Evolutionary conservation across 495 filamentous ascomycete genomes (phyloP).

Genomic region (Friedmanniomyces simplex): DNA sequence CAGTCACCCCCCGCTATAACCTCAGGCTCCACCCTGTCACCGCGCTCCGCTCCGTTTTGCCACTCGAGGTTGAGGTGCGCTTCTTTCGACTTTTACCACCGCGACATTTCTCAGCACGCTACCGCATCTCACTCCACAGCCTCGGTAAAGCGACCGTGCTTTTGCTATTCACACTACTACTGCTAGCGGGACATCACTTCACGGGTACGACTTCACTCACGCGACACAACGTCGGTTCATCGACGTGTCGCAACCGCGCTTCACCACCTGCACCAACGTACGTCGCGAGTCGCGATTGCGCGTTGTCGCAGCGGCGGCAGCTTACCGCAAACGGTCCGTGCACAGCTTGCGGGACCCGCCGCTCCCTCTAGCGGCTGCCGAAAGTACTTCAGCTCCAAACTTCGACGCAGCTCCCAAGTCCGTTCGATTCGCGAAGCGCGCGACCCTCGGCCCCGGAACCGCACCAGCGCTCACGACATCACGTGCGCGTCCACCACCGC

Average conservation of each 20-base stretch:
- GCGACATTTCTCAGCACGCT: neutral
- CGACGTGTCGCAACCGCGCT: neutral
- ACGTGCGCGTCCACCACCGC: neutral
- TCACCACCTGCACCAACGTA: neutral
- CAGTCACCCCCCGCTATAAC: neutral
- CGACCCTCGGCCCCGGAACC: neutral
- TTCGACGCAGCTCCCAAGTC: neutral
- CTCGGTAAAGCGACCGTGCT: neutral
- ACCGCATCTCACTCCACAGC: neutral
- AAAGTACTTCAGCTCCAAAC: neutral
- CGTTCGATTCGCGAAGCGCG: neutral
- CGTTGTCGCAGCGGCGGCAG: neutral
- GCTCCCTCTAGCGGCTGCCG: neutral
- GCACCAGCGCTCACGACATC: neutral
- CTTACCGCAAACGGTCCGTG: neutral
- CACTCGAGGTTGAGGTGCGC: neutral
- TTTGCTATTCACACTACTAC: too few species aligned
- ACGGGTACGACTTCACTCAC: neutral
- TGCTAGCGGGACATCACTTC: neutral
- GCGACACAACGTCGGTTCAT: neutral
- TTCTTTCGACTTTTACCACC: neutral
- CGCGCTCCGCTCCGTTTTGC: neutral
- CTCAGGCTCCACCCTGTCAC: neutral
- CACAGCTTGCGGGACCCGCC: neutral
- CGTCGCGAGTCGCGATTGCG: neutral